Percentiles rank a stretch among this genome's conserved stretches.
Evolutionary conservation across 495 filamentous ascomycete genomes (phyloP).

Genomic region (Penicillium goetzii): DNA sequence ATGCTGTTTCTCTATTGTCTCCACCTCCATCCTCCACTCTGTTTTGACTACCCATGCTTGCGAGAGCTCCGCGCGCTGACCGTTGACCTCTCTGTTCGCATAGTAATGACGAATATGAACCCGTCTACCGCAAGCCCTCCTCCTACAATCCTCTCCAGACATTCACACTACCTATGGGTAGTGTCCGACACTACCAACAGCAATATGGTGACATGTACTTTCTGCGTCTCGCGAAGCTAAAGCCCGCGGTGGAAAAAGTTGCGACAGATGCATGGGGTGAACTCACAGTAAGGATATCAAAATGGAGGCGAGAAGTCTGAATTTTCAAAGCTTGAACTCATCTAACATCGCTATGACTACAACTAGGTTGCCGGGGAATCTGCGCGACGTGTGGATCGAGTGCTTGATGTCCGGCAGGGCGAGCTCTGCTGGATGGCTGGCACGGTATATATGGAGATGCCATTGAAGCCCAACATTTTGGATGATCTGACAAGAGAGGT

Average conservation of each 20-base stretch:
- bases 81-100: constrained; percentile 6
- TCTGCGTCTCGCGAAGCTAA: constrained; percentile 83
- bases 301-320: background rate
- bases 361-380: constrained; percentile 73
- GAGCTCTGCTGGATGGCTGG: constrained; percentile 94
- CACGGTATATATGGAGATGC: constrained; percentile 97
- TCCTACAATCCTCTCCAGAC: constrained; percentile 75
- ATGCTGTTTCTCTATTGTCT: constrained; percentile 11
- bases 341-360: constrained; percentile 5
- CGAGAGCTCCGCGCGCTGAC: constrained; percentile 25
- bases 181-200: constrained; percentile 81
- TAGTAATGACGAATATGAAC: constrained; percentile 48
- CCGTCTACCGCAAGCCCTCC: constrained; percentile 55
- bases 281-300: constrained; percentile 54
- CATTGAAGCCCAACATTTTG: constrained; percentile 93
- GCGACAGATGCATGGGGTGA: constrained; percentile 77
- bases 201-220: constrained; percentile 99
- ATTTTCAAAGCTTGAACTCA: background rate
- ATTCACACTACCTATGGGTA: constrained; percentile 69
- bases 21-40: background rate
- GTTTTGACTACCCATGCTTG: background rate
- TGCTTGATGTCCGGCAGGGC: constrained; percentile 93
- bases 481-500: constrained; percentile 94
- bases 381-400: constrained; percentile 75
- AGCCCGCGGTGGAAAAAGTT: constrained; percentile 75